Conservation (phyloP, 2,329 filamentous ascomycete species). For the Pyrenophora seminiperda region DNA sequence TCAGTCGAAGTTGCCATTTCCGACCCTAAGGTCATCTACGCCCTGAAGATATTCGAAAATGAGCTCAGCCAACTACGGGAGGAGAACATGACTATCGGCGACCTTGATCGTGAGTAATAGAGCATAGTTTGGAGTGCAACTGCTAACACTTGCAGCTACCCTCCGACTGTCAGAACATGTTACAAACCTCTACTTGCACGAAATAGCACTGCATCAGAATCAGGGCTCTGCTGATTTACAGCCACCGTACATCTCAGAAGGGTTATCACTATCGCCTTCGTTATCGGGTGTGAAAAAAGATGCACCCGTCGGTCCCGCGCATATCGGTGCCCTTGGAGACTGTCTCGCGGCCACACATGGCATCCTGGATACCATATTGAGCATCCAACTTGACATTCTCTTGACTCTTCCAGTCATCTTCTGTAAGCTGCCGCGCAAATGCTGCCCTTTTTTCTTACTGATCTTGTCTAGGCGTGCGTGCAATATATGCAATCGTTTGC, state of each 20-base stretch:
- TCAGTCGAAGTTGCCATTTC: slow-evolving; percentile 58
- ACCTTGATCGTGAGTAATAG: slow-evolving; percentile 40
- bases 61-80: slow-evolving; percentile 50
- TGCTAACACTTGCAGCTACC: slow-evolving; percentile 37
- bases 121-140: not conserved
- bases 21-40: slow-evolving; percentile 61
- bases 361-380: slow-evolving; percentile 56
- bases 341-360: slow-evolving; percentile 54
- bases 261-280: slow-evolving; percentile 44
- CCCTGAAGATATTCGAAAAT: slow-evolving; percentile 60
- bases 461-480: slow-evolving; percentile 53
- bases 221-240: slow-evolving; percentile 52
- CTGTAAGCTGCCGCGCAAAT: slow-evolving; percentile 32
- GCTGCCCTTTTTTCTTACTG: slow-evolving; percentile 20
- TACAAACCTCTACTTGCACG: slow-evolving; percentile 56
- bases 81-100: slow-evolving; percentile 48
- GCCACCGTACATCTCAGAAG: slow-evolving; percentile 52
- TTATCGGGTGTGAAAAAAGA: slow-evolving; percentile 49
- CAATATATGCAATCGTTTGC: slow-evolving; percentile 62
- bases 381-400: slow-evolving; percentile 53
- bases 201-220: slow-evolving; percentile 56
- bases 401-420: slow-evolving; percentile 54
- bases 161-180: slow-evolving; percentile 55
- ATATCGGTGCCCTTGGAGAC: slow-evolving; percentile 54
- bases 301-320: slow-evolving; percentile 51